Evolutionary conservation across 495 filamentous ascomycete species (phyloP), one percentile per base, ranked within the genome.

Genomic region (Aspergillus sparsus): DNA sequence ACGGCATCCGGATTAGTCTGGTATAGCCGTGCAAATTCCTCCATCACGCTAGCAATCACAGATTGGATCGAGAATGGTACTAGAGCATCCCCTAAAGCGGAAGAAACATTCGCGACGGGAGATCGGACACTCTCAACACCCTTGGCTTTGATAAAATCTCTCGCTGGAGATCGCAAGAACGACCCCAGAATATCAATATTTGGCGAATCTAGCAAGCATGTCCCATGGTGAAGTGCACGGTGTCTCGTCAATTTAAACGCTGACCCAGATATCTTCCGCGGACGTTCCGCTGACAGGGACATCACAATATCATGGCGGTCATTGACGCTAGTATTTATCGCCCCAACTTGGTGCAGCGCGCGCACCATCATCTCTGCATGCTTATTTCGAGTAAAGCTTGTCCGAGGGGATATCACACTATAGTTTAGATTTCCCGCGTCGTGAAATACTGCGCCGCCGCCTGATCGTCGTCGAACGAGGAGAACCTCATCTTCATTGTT

Each of bases 61-160:
- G 58, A 49, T 49, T 77, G 72, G 58, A 69, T 74, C 6, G 72
- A 77, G 62, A 77, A 78, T 32, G 56, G 64, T 31, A 31, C 51
- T 21, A 68, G 69, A 9, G 72, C 71, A 59, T 77, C 68, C 21
- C 58, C 62, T 57, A 82, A 68, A 7, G 66, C 68, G 53, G 77
- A 86, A 31, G 72, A 80, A 7, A 96, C 85, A 79, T 98, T 98
- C 18, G 83, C 79, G 13, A 98, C 85, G 0, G 88, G 84, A 15
- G 91, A 94, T 57, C 89, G 86, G 12, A 97, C 92, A 69, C 94
- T 98, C 67, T 93, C 91, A n/a, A 97, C 92, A 0, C 95, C 94
- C 54, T 87, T 83, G 0, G 92, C 91, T 57, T 82, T 83, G 58
- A 98, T 85, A 69, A 83, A 93, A 2, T 79, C 79, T 53, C 83